These are phyloP conservation scores for Alternaria viburni DNA, from an alignment of 2,329 filamentous ascomycete genomes.

Conservation along the genomic window DNA sequence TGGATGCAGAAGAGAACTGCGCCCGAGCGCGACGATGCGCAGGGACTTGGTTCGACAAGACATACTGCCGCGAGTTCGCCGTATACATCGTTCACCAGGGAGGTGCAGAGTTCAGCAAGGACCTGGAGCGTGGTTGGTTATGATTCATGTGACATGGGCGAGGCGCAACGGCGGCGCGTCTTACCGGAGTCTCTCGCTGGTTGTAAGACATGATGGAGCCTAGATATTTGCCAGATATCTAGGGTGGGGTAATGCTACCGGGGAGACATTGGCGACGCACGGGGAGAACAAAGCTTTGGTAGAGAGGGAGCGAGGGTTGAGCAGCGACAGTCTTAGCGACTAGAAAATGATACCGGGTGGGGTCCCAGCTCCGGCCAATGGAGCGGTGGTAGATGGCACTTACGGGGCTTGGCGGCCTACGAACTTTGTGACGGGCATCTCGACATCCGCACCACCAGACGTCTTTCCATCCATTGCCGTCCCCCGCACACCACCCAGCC, in stretches of 20 bases:
- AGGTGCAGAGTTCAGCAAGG: constrained; percentile 84
- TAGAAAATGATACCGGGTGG: constrained; percentile 14
- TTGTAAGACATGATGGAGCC: constrained; percentile 42
- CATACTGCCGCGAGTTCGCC: constrained; percentile 89
- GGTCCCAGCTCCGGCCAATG: constrained; percentile 19
- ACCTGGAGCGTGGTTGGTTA: constrained; percentile 65
- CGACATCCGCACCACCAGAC: constrained; percentile 21
- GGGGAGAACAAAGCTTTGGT: neutral
- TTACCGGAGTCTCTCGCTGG: constrained; percentile 47
- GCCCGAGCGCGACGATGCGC: neutral
- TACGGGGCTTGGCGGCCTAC: constrained; percentile 15
- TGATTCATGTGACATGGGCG: constrained; percentile 41
- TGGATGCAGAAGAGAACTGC: neutral
- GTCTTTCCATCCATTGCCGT: constrained; percentile 55
- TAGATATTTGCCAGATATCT: constrained; percentile 47
- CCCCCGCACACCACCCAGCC: constrained; percentile 55
- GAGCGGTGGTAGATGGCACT: constrained; percentile 7
- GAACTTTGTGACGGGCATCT: constrained; percentile 18
- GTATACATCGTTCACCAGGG: constrained; percentile 87
- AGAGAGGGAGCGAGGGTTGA: neutral
- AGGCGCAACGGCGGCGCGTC: constrained; percentile 17
- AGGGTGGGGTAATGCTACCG: constrained; percentile 36
- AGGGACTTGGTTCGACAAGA: neutral
- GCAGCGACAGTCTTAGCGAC: neutral
- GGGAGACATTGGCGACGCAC: constrained; percentile 35